Conservation (phyloP, 106 monocot genomes). For the Dendrobium officinale region DNA sequence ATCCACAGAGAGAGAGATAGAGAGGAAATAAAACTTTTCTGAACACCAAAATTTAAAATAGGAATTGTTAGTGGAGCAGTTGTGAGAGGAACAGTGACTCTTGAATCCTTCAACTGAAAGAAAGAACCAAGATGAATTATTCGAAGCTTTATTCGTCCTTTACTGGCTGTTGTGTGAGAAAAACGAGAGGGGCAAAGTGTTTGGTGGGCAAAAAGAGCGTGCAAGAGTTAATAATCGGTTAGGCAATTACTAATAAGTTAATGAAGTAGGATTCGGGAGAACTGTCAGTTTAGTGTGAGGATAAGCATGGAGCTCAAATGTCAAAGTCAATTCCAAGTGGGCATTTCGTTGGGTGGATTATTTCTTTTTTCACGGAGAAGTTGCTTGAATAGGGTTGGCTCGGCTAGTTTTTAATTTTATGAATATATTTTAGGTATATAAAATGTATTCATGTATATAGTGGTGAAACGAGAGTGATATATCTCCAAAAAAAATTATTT, state of each 20-base stretch:
- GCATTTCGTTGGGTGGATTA: too few relatives aligned
- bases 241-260: background rate
- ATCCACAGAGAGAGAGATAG: background rate
- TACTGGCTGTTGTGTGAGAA: background rate
- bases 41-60: background rate
- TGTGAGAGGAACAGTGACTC: background rate
- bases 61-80: background rate
- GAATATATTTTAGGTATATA: too few relatives aligned
- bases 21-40: background rate
- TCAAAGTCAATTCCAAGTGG: too few relatives aligned
- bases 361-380: too few relatives aligned
- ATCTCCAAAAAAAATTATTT: too few relatives aligned
- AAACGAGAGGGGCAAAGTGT: background rate
- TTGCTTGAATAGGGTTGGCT: too few relatives aligned
- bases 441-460: too few relatives aligned
- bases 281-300: too few relatives aligned
- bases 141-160: background rate
- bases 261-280: too few relatives aligned
- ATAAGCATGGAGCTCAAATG: too few relatives aligned
- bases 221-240: background rate
- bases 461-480: too few relatives aligned
- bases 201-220: background rate
- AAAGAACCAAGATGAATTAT: background rate
- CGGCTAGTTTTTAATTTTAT: too few relatives aligned
- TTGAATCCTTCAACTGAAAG: background rate